Evolutionary conservation across 805 yeast genomes (phyloP), one percentile per base, ranked within the genome.

Genomic region (Myxozyma sirexii): DNA sequence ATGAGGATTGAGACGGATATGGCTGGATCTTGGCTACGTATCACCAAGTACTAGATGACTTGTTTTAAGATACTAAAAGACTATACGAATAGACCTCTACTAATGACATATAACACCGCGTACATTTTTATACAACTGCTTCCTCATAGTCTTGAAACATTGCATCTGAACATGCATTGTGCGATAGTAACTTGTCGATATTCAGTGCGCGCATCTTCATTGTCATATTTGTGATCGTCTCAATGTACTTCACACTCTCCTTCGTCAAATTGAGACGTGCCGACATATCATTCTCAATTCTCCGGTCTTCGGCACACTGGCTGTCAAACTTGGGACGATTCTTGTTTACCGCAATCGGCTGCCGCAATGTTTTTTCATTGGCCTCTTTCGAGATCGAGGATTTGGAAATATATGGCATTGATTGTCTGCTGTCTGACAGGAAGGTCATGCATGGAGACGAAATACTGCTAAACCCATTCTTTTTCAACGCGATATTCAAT

Each of bases 381-480:
- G 48, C 10, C 17, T 26, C 35, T 13, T 26, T 7, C 17, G 35
- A 27, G 17, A 44, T 44, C 13, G 35, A 26, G 6, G 33, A 26
- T 24, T 26, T n/a, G 8, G 42, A 17, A n/a, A 38, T 38, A 17
- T n/a, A n/a, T 5, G 42, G 42, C 21, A 5, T 15, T 7, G 42
- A 6, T 7, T n/a, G 42, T 15, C 42, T 15, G 5, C 15, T 38
- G 42, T 15, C 21, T 38, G 42, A 38, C 6, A 17, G 17, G 17
- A 15, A 15, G 17, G 42, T 8, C 21, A 8, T 43, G 26, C n/a
- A 24, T 8, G 47, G 47, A 13, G 15, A 38, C 17, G 17, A 47
- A 13, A 47, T 10, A 7, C 23, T 29, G 8, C 27, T 52, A 46
- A 60, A 35, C 23, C 63, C 60, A 26, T 51, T 56, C 4, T 44